Evolutionary conservation across 164 flowering plant genomes (phyloP).

Genomic region (Platanus orientalis): DNA sequence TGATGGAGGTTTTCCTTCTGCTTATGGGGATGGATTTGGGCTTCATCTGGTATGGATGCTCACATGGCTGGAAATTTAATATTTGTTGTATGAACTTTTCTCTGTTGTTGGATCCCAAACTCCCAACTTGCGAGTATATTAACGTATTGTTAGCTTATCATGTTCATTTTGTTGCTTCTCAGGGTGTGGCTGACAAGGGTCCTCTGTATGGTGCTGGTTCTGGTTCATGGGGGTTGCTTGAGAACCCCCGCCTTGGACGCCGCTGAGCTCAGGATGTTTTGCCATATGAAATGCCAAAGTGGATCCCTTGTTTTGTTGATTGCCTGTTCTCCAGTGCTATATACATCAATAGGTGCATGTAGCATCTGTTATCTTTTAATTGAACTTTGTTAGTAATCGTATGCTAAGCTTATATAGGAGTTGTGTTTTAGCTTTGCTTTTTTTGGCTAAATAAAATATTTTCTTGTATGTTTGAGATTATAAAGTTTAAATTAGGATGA

Average conservation of each 20-base stretch:
- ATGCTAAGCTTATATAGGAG: conserved; percentile 15
- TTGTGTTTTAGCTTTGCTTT: conserved; percentile 16
- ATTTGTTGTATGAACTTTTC: background rate
- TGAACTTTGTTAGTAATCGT: conserved; percentile 24
- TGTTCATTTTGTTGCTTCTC: conserved; percentile 10
- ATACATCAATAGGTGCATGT: conserved; percentile 30
- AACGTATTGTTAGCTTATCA: background rate
- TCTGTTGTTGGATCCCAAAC: background rate
- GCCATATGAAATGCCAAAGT: conserved; percentile 5
- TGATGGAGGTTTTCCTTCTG: conserved; percentile 44
- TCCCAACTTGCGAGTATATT: background rate
- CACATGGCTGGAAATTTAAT: background rate
- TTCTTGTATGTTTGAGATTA: no score
- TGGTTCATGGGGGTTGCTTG: conserved; percentile 62
- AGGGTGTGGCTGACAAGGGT: conserved; percentile 70
- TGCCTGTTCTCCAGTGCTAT: conserved; percentile 20
- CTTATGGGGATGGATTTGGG: conserved; percentile 72
- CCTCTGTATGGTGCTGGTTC: conserved; percentile 63
- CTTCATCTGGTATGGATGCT: conserved; percentile 48
- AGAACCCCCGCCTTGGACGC: conserved; percentile 56
- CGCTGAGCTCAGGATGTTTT: conserved; percentile 38
- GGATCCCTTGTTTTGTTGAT: conserved; percentile 1
- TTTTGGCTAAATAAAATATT: background rate
- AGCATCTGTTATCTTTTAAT: conserved; percentile 23
- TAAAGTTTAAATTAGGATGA: background rate